Evolutionary conservation across 2,329 filamentous ascomycete species (phyloP).

Genomic region (Stemphylium lycopersici): DNA sequence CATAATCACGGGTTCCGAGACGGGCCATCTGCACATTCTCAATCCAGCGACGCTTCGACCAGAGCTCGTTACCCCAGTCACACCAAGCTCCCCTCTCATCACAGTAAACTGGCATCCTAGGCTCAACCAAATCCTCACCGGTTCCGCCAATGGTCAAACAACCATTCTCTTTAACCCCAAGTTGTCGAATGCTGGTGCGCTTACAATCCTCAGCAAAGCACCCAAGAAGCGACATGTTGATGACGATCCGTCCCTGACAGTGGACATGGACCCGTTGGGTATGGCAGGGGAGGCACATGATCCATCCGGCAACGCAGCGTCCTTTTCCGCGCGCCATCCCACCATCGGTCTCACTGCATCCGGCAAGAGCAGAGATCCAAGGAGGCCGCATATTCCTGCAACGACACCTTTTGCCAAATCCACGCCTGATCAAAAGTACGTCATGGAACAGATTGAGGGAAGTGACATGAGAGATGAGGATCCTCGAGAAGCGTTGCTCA

Average conservation of each 20-base stretch:
- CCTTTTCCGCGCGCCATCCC: constrained; percentile 66
- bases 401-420: constrained; percentile 90
- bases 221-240: constrained; percentile 96
- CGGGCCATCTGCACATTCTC: constrained; percentile 87
- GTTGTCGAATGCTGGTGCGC: constrained; percentile 80
- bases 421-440: constrained; percentile 87
- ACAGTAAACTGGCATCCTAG: constrained; percentile 90
- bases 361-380: constrained; percentile 77
- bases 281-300: constrained; percentile 82
- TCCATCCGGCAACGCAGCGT: constrained; percentile 61
- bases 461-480: constrained; percentile 96
- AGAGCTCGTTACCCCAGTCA: constrained; percentile 88
- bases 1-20: constrained; percentile 86
- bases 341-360: constrained; percentile 78
- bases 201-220: constrained; percentile 87
- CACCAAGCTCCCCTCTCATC: constrained; percentile 80
- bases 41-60: constrained; percentile 89
- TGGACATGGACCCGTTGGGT: constrained; percentile 74
- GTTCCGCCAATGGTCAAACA: constrained; percentile 87
- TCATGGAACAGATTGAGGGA: constrained; percentile 85
- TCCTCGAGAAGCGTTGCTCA: constrained; percentile 88
- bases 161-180: constrained; percentile 89
- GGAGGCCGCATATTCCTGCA: constrained; percentile 81
- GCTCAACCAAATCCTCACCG: constrained; percentile 94
- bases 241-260: constrained; percentile 83